Evolutionary conservation across 2,329 filamentous ascomycete species (phyloP).

Genomic region (Botrytis pseudocinerea): DNA sequence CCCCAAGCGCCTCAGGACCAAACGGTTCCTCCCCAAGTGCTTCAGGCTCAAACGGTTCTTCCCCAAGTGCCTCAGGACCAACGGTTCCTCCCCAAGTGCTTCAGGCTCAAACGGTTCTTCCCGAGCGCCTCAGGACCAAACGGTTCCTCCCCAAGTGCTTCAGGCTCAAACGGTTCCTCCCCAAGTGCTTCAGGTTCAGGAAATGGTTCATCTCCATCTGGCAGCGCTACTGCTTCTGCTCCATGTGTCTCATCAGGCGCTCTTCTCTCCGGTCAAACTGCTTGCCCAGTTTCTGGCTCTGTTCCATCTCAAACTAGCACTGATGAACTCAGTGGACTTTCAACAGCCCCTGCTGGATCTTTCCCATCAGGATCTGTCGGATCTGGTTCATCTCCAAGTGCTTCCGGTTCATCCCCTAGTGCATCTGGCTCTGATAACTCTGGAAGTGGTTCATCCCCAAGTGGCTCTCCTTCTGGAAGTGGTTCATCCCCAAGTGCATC

Average conservation of each 20-base stretch:
- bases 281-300: background rate
- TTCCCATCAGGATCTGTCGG: background rate
- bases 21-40: conserved; percentile 1
- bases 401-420: background rate
- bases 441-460: too few relatives aligned
- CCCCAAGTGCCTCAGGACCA: background rate
- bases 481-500: background rate
- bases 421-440: background rate
- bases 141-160: too few relatives aligned
- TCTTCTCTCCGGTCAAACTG: background rate
- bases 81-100: too few relatives aligned
- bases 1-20: background rate
- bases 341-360: background rate
- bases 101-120: too few relatives aligned
- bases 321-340: background rate
- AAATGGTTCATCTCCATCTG: conserved; percentile 4
- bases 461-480: too few relatives aligned
- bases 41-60: background rate
- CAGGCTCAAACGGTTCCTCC: too few relatives aligned
- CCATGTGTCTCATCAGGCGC: background rate
- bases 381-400: too few relatives aligned
- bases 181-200: background rate
- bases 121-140: too few relatives aligned
- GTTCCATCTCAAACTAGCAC: background rate
- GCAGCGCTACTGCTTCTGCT: background rate